phyloP scores from a whole-genome alignment of 805 yeast species.

The Myxozyma neglecta region DNA sequence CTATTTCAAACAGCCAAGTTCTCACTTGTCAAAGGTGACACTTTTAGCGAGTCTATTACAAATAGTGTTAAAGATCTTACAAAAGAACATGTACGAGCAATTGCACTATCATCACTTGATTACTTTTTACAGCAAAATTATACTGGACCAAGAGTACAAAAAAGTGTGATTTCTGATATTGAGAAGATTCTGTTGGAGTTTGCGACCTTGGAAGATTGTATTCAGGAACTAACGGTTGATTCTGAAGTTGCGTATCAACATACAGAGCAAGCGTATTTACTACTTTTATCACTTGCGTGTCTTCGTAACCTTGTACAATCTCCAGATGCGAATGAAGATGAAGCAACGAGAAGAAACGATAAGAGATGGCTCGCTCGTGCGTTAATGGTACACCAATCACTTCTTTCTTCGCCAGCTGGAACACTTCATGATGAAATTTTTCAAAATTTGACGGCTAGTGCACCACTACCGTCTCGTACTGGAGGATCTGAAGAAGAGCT shows the following conservation, averaged over 20 bases:
- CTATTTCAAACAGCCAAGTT: not conserved
- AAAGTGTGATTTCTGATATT: not conserved
- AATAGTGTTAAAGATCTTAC: not conserved
- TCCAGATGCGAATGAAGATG: conserved; percentile 20
- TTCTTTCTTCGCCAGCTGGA: conserved; percentile 35
- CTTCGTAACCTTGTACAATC: conserved; percentile 46
- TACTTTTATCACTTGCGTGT: conserved; percentile 47
- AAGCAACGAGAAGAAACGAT: not conserved
- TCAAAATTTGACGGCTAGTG: conserved; percentile 16
- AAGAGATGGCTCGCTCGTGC: conserved; percentile 42
- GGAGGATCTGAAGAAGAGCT: not conserved
- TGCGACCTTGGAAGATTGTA: conserved; percentile 39
- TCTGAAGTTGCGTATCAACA: conserved; percentile 75
- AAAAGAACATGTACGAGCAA: not conserved
- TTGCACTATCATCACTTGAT: conserved; percentile 51
- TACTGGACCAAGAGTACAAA: conserved; percentile 66
- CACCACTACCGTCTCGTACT: not conserved
- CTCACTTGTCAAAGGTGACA: not conserved
- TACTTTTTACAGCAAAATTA: conserved; percentile 71
- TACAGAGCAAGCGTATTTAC: conserved; percentile 51
- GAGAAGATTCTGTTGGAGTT: not conserved
- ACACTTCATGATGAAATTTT: conserved; percentile 36
- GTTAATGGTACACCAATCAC: conserved; percentile 40
- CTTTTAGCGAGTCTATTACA: not conserved
- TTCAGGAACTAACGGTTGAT: conserved; percentile 50